Evolutionary conservation across 2,329 filamentous ascomycete species (phyloP), one percentile per base, ranked within the genome.

Genomic region (Aspergillus hortae): DNA sequence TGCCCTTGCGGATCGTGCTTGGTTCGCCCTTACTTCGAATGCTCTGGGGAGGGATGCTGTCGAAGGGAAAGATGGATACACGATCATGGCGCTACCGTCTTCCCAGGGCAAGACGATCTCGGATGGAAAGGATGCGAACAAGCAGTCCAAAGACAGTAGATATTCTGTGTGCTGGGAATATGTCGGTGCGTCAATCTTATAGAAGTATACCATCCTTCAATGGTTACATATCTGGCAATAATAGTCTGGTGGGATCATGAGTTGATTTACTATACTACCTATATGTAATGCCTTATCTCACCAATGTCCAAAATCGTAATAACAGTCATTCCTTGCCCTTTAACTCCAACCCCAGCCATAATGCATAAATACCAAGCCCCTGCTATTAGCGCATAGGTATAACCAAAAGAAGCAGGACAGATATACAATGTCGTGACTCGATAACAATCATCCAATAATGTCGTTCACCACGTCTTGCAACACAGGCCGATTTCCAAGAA

Each of bases 401-500:
- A 38, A n/a, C 15, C 14, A 38, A 38, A 38, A 38, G 6, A 38
- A 38, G 7, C 3, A 14, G 7, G 35, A 17, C 17, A 19, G 40
- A 7, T 42, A 42, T 17, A 19, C n/a, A 42, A 48, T 17, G 14
- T 14, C 7, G 23, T 23, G 4, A 38, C 12, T 6, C 35, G 7
- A 38, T 11, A 38, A 38, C n/a, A n/a, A 38, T 38, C 35, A 55
- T 23, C 44, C 32, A 4, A 25, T 30, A 46, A 14, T 12, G 44
- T 61, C 52, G 71, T 94, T 90, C 61, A 91, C 77, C 57, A 96
- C 85, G 76, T 92, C 87, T 65, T 83, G 82, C 64, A 92, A 77
- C 50, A 95, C 79, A 33, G 84, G 82, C 62, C 84, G 84, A 33
- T 81, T 83, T 53, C 83, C 85, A 59, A 90, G 69, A 53, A 92